Evolutionary conservation across 768 basidiomycete species (phyloP), one percentile per base, ranked within the genome.

Genomic region (Mrakia blollopis): DNA sequence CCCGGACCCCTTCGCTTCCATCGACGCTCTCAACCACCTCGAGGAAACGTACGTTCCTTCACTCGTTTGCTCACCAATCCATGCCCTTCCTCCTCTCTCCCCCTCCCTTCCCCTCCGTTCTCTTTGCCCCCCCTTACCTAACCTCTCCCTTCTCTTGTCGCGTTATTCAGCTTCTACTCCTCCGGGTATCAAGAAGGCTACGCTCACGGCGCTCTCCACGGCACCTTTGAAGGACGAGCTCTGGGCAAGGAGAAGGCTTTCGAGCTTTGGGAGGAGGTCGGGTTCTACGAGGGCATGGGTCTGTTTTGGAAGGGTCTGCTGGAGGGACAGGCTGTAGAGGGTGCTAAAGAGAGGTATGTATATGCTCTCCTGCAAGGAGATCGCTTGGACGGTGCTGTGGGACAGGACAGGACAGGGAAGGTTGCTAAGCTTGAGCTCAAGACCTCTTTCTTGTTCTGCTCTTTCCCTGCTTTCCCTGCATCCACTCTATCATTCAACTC

Each of bases 211-310:
- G 87, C 89, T 57, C 88, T 94, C 9, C 94, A 96, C 80, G 94
- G 96, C 2, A 84, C 92, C 35, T 93, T 94, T 78, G 94, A 99
- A 83, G 96, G 96, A 13, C 87, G 94, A 21, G 91, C 91, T 0
- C 87, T 98, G 25, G 96, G 94, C 2, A 87, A 90, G 74, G 91
- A 93, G 80, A 94, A 96, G 80, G 92, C 92, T 0, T 98, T 90
- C 83, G 94, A 96, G 84, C 89, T 97, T 84, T 98, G 94, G 94
- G 95, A 98, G 83, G 96, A 99, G 83, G 87, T 99, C 18, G 94
- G 92, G 2, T 98, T 90, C 80, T 95, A 95, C 82, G 88, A 95
- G 80, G 96, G 94, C 8, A 91, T 91, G 80, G 93, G 93, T 3
- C 78, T 81, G 74, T 87, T 89, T 74, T 97, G 92, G 92, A 83